Base-by-base conservation (phyloP, 192 early-diverging fungal species). In the Allomyces macrogynus region DNA sequence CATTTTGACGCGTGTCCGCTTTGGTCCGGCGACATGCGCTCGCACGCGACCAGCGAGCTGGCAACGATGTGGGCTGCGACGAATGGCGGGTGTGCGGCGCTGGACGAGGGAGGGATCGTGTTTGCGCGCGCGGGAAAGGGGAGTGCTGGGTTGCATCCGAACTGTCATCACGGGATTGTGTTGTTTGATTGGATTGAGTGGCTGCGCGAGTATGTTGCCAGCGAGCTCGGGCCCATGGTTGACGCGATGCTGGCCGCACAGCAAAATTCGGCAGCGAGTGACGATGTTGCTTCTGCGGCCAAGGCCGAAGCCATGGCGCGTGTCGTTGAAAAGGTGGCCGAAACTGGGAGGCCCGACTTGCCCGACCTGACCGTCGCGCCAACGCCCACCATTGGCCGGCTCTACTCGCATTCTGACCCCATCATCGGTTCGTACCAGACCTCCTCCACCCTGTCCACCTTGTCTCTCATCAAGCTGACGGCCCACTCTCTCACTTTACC, bases 101-200 rank as follows among this genome's bases (percentile, higher is more conserved):
- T 16, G 49, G 49, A n/a, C 49, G 49, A 57, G 49, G 49, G 32
- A 0, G 32, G 32, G 32, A 40, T 40, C 32, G 32, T 40, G 32
- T 40, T 40, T 40, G 32, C 32, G 32, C 32, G 32, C 32, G 32
- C 32, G 32, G 32, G 32, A 7, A 40, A 40, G 32, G 32, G 32
- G 8, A 40, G 32, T 8, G 32, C 32, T 7, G 32, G 32, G 3
- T 40, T 40, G 7, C 32, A 40, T 8, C 32, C 32, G 8, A 40
- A 40, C 7, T 40, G 32, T 8, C 32, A 40, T 40, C 32, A 40
- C 32, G 32, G 32, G 32, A 40, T 64, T 2, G 64, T 64, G 43
- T 5, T 64, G 11, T 64, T 64, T 22, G 64, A 64, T 22, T 64
- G 64, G 64, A 22, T 64, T 4, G 64, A 64, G 43, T 64, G 64